Percentiles rank a stretch among this genome's conserved stretches.
Evolutionary conservation across 2,329 filamentous ascomycete genomes (phyloP).

Genomic region (Aspergillus pseudotamarii): DNA sequence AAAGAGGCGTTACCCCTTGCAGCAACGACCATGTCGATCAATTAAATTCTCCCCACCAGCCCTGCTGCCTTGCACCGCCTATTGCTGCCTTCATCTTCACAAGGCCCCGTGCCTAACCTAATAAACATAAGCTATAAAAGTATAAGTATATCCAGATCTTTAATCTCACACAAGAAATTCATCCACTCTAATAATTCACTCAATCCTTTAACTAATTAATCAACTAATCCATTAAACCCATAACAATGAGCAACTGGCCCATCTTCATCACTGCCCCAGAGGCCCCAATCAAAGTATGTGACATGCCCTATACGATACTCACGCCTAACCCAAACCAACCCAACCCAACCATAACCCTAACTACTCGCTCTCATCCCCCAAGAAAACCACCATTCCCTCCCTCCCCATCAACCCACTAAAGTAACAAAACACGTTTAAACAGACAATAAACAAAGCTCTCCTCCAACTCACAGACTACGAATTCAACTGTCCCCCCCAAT

Average conservation of each 20-base stretch:
- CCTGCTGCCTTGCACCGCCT: not conserved
- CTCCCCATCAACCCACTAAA: not conserved
- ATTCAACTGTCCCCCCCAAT: not conserved
- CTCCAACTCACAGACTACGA: constrained; percentile 3
- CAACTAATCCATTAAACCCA: not conserved
- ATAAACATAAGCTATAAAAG: no score
- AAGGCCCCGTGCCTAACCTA: no score
- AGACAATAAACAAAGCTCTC: constrained; percentile 5
- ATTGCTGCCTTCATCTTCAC: not conserved
- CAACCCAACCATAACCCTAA: not conserved
- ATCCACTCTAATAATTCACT: no score
- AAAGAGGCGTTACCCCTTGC: not conserved
- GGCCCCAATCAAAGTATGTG: constrained; percentile 21
- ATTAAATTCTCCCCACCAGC: not conserved
- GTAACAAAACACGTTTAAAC: not conserved
- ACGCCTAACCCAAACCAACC: no score
- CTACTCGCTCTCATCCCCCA: no score
- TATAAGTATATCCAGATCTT: no score
- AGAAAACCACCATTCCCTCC: not conserved
- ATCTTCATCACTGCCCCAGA: constrained; percentile 23
- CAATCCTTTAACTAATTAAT: no score
- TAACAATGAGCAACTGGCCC: not conserved
- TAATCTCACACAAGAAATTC: no score
- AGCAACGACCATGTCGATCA: not conserved
- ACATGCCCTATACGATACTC: no score